Evolutionary conservation across 2,329 filamentous ascomycete species (phyloP).

Genomic region (Pseudogymnoascus sp.): DNA sequence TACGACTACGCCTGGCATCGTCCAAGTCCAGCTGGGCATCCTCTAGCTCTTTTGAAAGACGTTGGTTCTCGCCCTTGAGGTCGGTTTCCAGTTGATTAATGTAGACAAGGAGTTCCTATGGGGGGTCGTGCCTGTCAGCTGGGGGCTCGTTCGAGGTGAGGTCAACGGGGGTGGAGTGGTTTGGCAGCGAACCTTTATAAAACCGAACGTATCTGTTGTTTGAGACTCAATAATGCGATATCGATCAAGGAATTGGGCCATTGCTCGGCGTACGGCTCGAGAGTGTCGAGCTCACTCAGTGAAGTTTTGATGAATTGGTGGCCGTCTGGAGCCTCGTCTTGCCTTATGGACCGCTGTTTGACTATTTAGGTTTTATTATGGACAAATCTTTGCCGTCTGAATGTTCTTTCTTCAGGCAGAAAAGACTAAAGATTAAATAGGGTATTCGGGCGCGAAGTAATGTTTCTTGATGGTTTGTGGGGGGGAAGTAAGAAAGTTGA

Average conservation of each 20-base stretch:
- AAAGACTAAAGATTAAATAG: not conserved
- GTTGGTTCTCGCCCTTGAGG: constrained; percentile 37
- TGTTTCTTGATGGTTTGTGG: not conserved
- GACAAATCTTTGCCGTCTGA: not conserved
- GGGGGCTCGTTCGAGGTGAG: not conserved
- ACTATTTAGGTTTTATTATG: constrained; percentile 7
- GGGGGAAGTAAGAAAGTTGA: not conserved
- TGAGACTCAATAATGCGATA: constrained; percentile 5
- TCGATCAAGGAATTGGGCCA: constrained; percentile 2
- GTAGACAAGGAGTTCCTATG: constrained; percentile 41
- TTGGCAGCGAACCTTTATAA: constrained; percentile 4
- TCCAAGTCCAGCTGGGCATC: constrained; percentile 42
- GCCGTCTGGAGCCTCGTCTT: not conserved
- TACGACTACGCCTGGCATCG: constrained; percentile 39
- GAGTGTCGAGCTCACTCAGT: not conserved
- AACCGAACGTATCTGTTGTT: not conserved
- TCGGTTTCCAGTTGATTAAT: constrained; percentile 36
- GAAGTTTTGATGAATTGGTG: not conserved
- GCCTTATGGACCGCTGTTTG: not conserved
- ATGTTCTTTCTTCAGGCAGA: not conserved
- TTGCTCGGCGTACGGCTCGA: not conserved
- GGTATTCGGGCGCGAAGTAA: not conserved
- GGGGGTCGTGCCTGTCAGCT: not conserved
- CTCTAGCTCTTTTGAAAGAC: constrained; percentile 34
- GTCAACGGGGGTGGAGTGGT: not conserved